Evolutionary conservation across 371 early-diverging fungal species (phyloP), one percentile per base, ranked within the genome.

Genomic region (Saksenaea vasiformis): DNA sequence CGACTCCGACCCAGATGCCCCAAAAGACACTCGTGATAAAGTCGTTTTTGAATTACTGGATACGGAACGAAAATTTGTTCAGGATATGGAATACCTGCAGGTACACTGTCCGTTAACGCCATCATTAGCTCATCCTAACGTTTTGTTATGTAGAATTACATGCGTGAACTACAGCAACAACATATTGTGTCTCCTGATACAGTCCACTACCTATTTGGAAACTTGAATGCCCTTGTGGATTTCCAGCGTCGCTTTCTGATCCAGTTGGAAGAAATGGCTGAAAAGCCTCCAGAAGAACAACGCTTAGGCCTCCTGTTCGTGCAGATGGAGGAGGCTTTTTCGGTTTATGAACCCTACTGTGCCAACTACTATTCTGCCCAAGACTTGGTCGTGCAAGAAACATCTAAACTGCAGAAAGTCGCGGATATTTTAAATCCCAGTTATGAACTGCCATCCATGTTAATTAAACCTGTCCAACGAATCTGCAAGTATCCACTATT

Each of bases 391-490:
- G 74, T 82, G 34, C 79, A 80, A 63, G 85, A 85, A 56, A 69
- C 75, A 26, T 76, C 77, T 51, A 81, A 80, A 58, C 74, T 87
- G 15, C 82, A 80, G 66, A 79, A 78, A 64, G 72, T 92, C 55
- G 77, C 82, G 31, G 82, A 88, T 62, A 72, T 95, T 19, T 76
- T 97, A 56, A 95, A 97, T 60, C 95, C 96, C 9, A 85, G 78
- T 34, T 91, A 92, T 61, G 91, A 91, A 65, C 80, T 98, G 56
- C 96, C 91, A 19, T 93, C 95, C 15, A 84, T 93, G 73, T 84
- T 99, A 44, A 97, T 99, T 78, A 95, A 95, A 75, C 99, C 99
- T 0, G 90, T 98, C 0, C 98, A 99, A 78, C 90, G 99, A 62
- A 91, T 98, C 62, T 95, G 97, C 85, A 96, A 95, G 83, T 99